Base-by-base conservation (phyloP, 1,284 basidiomycete species). In the Inonotus hispidus region DNA sequence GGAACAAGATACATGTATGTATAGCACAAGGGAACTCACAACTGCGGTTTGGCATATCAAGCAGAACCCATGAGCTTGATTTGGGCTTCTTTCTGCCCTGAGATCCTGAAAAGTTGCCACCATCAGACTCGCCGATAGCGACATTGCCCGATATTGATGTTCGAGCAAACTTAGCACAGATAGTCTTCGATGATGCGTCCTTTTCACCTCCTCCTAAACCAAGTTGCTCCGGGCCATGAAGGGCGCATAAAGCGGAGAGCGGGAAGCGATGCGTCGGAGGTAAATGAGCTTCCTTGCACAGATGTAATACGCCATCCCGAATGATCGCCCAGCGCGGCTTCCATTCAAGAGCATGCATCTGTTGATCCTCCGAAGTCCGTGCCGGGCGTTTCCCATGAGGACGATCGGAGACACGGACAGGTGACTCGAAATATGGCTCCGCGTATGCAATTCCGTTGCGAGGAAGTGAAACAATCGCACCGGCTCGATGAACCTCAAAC, bases 341-440 rank as follows among this genome's bases (percentile, higher is more conserved):
- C 87, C 88, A 90, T 58, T 87, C 85, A 13, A 76, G 41, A 65
- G 13, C 47, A 56, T 8, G 56, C 38, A 37, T 63, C 63, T n/a
- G 67, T 65, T n/a, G 60, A 61, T 29, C 60, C 46, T 37, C 50
- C 59, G 53, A 57, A 45, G 41, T 37, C 32, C 60, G 38, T n/a
- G 23, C 46, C 43, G 60, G 35, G 49, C 62, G 53, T 64, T 64
- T 29, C 14, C 32, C 13, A 57, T 63, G 23, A 60, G 55, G 41
- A 63, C 60, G 63, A 63, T 62, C 56, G 38, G 55, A 61, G 35
- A 58, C 66, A 55, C 38, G 69, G 58, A 35, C 61, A 43, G n/a
- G 65, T 57, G 23, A 81, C 59, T 87, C 84, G 73, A 88, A 88
- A 71, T 87, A 90, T 0, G 88, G 87, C 41, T 79, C 74, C 14